These are phyloP conservation scores for Metschnikowia similis DNA, from an alignment of 805 yeast species.

Conservation along the genomic window DNA sequence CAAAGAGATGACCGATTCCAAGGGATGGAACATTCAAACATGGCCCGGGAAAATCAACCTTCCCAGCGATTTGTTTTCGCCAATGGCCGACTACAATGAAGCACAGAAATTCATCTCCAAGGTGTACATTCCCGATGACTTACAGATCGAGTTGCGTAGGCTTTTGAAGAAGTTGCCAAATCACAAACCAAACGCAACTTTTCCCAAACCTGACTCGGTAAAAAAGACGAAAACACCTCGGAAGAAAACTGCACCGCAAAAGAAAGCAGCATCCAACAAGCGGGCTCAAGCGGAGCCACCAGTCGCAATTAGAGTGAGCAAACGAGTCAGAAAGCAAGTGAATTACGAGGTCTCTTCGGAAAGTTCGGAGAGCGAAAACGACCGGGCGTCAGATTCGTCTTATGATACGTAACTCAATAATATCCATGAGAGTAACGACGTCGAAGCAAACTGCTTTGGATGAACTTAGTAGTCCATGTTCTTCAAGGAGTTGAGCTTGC, in stretches of 20 bases:
- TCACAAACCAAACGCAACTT: constrained; percentile 12
- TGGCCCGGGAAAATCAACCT: constrained; percentile 78
- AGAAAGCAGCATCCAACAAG: constrained; percentile 3
- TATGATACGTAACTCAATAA: background rate
- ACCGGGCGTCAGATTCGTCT: background rate
- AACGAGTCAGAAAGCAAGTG: constrained; percentile 14
- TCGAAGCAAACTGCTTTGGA: background rate
- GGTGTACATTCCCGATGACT: constrained; percentile 50
- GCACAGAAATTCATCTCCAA: constrained; percentile 54
- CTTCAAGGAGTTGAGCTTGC: constrained; percentile 43
- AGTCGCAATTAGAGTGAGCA: constrained; percentile 22
- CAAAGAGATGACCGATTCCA: constrained; percentile 51
- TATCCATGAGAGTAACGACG: background rate
- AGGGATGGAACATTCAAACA: constrained; percentile 66
- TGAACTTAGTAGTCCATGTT: constrained; percentile 33
- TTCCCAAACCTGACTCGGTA: constrained; percentile 1
- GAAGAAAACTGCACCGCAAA: constrained; percentile 4
- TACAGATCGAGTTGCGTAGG: constrained; percentile 34
- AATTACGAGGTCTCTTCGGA: constrained; percentile 7
- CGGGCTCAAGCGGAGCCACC: constrained; percentile 19
- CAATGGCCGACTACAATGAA: constrained; percentile 52
- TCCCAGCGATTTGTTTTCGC: constrained; percentile 65
- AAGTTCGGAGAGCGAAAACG: background rate
- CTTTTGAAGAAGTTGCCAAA: constrained; percentile 20
- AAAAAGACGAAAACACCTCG: constrained; percentile 3